Conservation (phyloP, 768 basidiomycete species). For the Cytidiella melzeri region DNA sequence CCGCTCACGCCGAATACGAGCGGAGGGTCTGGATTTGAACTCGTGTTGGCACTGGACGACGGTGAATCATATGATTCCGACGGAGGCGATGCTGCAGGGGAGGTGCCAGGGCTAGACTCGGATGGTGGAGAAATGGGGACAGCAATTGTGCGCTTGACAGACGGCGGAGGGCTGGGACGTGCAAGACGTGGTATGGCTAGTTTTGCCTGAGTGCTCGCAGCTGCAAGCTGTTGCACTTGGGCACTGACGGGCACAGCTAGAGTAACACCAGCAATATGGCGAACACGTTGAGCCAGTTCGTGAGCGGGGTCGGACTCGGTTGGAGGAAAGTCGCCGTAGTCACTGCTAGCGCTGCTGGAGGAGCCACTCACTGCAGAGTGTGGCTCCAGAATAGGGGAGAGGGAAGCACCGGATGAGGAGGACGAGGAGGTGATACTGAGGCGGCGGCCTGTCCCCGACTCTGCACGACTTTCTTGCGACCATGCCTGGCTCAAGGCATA, state of each 20-base stretch:
- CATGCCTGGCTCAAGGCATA: conserved; percentile 14
- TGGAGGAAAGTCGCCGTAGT: conserved; percentile 13
- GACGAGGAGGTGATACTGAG: conserved; percentile 52
- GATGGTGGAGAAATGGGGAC: conserved; percentile 35
- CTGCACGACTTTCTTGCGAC: conserved; percentile 12
- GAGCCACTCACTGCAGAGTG: conserved; percentile 24
- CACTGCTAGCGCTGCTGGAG: conserved; percentile 11
- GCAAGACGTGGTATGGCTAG: conserved; percentile 48
- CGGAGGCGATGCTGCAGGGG: conserved; percentile 15
- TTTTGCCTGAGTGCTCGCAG: conserved; percentile 30
- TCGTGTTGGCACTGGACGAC: background rate
- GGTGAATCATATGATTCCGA: conserved; percentile 5
- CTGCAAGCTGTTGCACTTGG: conserved; percentile 27
- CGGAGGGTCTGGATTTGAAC: conserved; percentile 12
- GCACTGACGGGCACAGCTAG: conserved; percentile 32
- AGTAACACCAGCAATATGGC: conserved; percentile 32
- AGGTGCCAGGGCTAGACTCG: conserved; percentile 17
- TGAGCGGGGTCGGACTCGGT: conserved; percentile 23
- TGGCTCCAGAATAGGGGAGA: conserved; percentile 43
- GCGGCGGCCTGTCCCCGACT: conserved; percentile 28
- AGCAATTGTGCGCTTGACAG: conserved; percentile 12
- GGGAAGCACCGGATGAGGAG: conserved; percentile 48
- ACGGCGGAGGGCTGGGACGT: conserved; percentile 35
- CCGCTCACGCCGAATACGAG: conserved; percentile 21
- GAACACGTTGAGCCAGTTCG: conserved; percentile 32